Base-by-base conservation (phyloP, 768 basidiomycete genomes). In the Boletus insuetus region DNA sequence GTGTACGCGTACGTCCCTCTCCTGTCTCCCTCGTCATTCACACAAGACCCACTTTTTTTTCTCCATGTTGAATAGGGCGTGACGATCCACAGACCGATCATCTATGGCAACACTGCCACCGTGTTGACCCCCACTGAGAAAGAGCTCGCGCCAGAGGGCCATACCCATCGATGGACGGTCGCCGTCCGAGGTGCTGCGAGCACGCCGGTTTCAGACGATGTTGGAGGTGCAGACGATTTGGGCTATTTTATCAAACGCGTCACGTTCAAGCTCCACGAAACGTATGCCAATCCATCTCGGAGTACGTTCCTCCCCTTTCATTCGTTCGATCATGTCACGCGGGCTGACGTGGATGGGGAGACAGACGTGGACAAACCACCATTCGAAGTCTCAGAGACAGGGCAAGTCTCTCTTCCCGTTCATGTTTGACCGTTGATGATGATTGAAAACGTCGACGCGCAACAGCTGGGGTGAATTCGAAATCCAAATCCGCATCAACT, bases 381-480 rank as follows among this genome's bases (percentile, higher is more conserved):
- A 0, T 99, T 94, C 65, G 91, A 94, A 62, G 86, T 98, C 16
- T 87, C 94, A 11, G 97, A 98, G 72, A 98, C 97, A 16, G 97
- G 97, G 91, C 86, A 61, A 19, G 80, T 68, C 24, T 17, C 7
- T 0, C 46, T 12, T 17, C 20, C 44, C 12, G 11, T 34, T 40
- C n/a, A 29, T 29, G 29, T 29, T 9, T 29, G 26, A 29, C 26
- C 4, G n/a, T 1, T 24, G 24, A 9, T 29, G 29, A 29, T 29
- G 26, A 29, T 8, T 2, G 7, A 9, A 9, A 1, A 9, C 26
- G 26, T 26, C 26, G 26, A 26, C 26, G 26, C 22, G 5, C 16
- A 6, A 44, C 46, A 92, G 90, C 46, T 99, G 97, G 97, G 97
- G 97, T 61, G 97, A 99, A 76, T 99, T 99, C 74, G 94, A 97